Evolutionary conservation across 2,329 filamentous ascomycete genomes (phyloP).

Genomic region (Xylariaceae sp.): DNA sequence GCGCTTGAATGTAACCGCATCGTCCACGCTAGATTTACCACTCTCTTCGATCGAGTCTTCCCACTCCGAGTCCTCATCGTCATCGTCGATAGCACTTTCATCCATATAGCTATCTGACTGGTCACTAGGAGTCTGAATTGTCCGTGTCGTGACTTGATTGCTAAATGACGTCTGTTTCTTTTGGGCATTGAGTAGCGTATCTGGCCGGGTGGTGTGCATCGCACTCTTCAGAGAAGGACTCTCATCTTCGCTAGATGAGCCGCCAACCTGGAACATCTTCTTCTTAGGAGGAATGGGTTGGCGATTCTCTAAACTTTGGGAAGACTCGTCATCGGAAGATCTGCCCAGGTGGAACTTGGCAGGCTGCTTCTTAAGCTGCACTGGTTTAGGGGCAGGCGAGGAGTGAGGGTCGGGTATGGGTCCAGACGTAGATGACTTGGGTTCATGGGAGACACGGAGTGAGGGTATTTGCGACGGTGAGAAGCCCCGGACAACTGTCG

Average conservation of each 20-base stretch:
- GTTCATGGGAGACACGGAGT: conserved; percentile 50
- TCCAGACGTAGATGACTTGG: conserved; percentile 53
- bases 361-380: conserved; percentile 64
- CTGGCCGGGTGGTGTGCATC: conserved; percentile 48
- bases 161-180: conserved; percentile 86
- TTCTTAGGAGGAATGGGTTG: conserved; percentile 40
- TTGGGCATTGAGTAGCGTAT: conserved; percentile 45
- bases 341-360: conserved; percentile 73
- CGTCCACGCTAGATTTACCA: conserved; percentile 79
- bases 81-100: conserved; percentile 80
- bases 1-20: conserved; percentile 81
- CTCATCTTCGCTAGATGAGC: conserved; percentile 74
- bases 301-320: conserved; percentile 55
- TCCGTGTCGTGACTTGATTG: conserved; percentile 71
- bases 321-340: conserved; percentile 80
- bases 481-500: conserved; percentile 83
- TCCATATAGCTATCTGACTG: conserved; percentile 69
- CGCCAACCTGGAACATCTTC: conserved; percentile 57
- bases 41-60: conserved; percentile 77
- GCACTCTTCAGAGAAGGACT: conserved; percentile 66
- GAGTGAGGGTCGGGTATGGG: conserved; percentile 65
- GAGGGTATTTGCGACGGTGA: conserved; percentile 67
- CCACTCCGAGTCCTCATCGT: conserved; percentile 64
- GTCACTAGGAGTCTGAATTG: conserved; percentile 62
- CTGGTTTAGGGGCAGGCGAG: conserved; percentile 64